phyloP scores from a whole-genome alignment of 805 yeast genomes.

The Candida maris region DNA sequence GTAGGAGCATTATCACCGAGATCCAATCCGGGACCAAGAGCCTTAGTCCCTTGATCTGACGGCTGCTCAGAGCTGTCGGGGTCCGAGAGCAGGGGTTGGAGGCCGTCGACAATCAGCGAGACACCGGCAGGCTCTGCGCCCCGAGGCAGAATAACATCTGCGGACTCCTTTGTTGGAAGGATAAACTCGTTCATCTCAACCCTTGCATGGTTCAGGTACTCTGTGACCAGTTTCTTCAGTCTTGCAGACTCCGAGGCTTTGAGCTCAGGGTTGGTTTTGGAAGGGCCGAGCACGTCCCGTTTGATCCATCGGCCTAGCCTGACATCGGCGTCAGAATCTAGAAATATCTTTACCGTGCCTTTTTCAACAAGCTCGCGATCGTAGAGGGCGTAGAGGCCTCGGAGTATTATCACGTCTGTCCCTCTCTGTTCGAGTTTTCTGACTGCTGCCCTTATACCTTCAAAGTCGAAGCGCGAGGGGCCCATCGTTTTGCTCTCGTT shows the following conservation, averaged over 20 bases:
- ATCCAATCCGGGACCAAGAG: slow-evolving; percentile 6
- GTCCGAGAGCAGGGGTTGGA: slow-evolving; percentile 36
- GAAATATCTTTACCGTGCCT: slow-evolving; percentile 66
- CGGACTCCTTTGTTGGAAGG: slow-evolving; percentile 62
- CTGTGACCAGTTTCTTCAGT: slow-evolving; percentile 36
- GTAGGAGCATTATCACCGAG: slow-evolving; percentile 20
- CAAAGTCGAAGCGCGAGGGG: slow-evolving; percentile 43
- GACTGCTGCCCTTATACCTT: slow-evolving; percentile 20
- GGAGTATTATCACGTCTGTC: slow-evolving; percentile 46
- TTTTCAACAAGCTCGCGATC: slow-evolving; percentile 50
- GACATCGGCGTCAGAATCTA: slow-evolving; percentile 83
- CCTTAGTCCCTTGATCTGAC: slow-evolving; percentile 8
- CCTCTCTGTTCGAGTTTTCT: slow-evolving; percentile 6
- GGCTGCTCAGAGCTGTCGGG: slow-evolving; percentile 9
- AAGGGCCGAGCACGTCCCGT: slow-evolving; percentile 23
- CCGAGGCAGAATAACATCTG: slow-evolving; percentile 71
- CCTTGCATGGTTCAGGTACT: slow-evolving; percentile 54
- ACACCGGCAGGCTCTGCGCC: slow-evolving; percentile 63
- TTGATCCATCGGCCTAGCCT: slow-evolving; percentile 77
- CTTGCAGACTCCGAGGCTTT: slow-evolving; percentile 10
- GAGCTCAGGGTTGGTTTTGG: slow-evolving; percentile 1
- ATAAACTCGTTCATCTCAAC: slow-evolving; percentile 67
- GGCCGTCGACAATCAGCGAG: slow-evolving; percentile 59
- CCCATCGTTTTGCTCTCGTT: slow-evolving; percentile 10
- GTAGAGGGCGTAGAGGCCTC: slow-evolving; percentile 79